phyloP scores from a whole-genome alignment of 208 protist species.

The Leishmania arabica region DNA sequence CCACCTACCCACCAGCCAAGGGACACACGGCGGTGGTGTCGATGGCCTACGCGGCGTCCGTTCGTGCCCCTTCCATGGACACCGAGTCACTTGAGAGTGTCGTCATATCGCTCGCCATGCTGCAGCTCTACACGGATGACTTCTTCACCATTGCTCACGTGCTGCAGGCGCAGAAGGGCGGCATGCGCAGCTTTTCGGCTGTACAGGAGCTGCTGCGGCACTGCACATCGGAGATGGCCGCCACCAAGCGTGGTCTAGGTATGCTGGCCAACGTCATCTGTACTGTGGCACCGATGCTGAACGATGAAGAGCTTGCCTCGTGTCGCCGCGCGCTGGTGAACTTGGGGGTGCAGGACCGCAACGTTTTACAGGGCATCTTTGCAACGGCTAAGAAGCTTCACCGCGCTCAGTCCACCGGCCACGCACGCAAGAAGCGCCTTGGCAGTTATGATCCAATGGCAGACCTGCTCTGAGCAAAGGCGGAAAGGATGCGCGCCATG shows the following conservation, averaged over 20 bases:
- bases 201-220: constrained; percentile 44
- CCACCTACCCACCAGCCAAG: constrained; percentile 76
- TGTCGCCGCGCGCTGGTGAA: constrained; percentile 42
- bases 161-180: constrained; percentile 57
- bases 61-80: constrained; percentile 68
- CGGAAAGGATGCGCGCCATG: too few relatives aligned
- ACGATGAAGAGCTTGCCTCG: constrained; percentile 58
- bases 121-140: constrained; percentile 83
- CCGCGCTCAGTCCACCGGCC: background rate
- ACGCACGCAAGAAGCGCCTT: constrained; percentile 13
- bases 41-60: constrained; percentile 59
- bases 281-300: constrained; percentile 49
- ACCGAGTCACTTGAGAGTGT: constrained; percentile 52
- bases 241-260: constrained; percentile 36
- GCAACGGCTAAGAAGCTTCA: constrained; percentile 20
- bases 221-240: constrained; percentile 42
- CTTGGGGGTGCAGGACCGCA: constrained; percentile 13
- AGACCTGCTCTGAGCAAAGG: constrained; percentile 19
- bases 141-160: constrained; percentile 62
- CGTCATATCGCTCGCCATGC: constrained; percentile 53
- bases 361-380: constrained; percentile 30
- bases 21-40: constrained; percentile 69
- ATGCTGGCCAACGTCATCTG: constrained; percentile 51
- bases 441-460: constrained; percentile 36
- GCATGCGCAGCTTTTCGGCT: constrained; percentile 55